Evolutionary conservation across 495 filamentous ascomycete genomes (phyloP).

Genomic region (Aspergillus heteromorphus): DNA sequence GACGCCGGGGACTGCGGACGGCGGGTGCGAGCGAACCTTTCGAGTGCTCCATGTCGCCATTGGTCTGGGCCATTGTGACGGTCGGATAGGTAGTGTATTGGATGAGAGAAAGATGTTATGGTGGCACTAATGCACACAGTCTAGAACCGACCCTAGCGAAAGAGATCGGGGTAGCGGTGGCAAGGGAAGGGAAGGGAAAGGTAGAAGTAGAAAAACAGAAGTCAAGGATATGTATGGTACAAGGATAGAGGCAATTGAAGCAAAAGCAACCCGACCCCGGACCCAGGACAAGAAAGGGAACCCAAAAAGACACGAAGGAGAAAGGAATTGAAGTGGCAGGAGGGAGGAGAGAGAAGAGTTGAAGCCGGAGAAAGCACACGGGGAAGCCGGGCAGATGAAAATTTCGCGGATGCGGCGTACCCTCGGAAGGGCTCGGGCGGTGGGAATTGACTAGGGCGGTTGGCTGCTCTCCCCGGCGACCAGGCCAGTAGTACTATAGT

Average conservation of each 20-base stretch:
- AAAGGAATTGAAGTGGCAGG: conserved; percentile 21
- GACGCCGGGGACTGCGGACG: background rate
- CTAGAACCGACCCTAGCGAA: conserved; percentile 6
- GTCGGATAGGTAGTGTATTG: conserved; percentile 14
- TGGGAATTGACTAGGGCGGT: conserved; percentile 9
- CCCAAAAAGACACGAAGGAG: conserved; percentile 20
- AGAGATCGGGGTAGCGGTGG: background rate
- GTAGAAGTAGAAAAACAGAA: conserved; percentile 27
- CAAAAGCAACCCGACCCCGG: conserved; percentile 34
- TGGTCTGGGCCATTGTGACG: conserved; percentile 37
- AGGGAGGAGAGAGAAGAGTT: conserved; percentile 20
- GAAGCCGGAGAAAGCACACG: conserved; percentile 21
- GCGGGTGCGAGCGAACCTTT: conserved; percentile 29
- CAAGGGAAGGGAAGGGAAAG: conserved; percentile 19
- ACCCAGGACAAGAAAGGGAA: conserved; percentile 25
- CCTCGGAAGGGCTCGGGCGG: conserved; percentile 45
- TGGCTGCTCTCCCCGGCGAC: background rate
- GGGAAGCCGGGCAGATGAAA: conserved; percentile 26
- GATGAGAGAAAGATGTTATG: conserved; percentile 14
- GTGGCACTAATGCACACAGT: conserved; percentile 14
- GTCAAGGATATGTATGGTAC: conserved; percentile 34
- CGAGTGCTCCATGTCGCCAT: conserved; percentile 40
- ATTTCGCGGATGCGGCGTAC: conserved; percentile 41
- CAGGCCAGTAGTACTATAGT: too few relatives aligned
- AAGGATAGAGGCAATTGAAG: conserved; percentile 40